phyloP scores from a whole-genome alignment of 148 eudicot genomes.

The Fagopyrum homotropicum region DNA sequence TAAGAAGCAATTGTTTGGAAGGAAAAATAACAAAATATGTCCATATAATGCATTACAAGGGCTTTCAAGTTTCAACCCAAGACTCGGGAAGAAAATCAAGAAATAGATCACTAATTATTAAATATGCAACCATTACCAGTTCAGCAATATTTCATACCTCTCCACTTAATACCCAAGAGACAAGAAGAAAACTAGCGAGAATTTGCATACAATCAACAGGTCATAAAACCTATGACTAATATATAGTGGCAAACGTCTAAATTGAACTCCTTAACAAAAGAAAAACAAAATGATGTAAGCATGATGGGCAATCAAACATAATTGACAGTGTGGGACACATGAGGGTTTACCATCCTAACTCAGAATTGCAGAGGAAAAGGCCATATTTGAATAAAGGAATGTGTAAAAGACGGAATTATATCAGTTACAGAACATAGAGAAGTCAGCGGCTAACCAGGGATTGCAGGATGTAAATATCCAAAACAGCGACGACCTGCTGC shows the following conservation, averaged over 20 bases:
- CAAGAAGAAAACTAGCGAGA: neutral
- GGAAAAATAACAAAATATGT: neutral
- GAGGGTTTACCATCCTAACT: neutral
- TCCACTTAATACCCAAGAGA: neutral
- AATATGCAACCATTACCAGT: neutral
- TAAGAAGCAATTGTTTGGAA: neutral
- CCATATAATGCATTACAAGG: neutral
- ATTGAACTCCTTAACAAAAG: neutral
- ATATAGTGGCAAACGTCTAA: neutral
- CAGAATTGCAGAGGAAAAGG: neutral
- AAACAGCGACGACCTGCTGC: slow-evolving; percentile 94
- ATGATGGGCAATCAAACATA: neutral
- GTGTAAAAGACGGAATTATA: neutral
- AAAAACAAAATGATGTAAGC: neutral
- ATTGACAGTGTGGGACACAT: neutral
- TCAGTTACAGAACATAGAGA: neutral
- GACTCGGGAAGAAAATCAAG: neutral
- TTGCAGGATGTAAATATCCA: slow-evolving; percentile 91
- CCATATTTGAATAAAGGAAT: neutral
- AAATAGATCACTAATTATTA: neutral
- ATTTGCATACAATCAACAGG: neutral
- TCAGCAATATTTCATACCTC: neutral
- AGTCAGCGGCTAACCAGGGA: slow-evolving; percentile 65
- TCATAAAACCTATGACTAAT: neutral
- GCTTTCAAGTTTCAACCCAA: neutral